A percentile compares a stretch with the other conserved stretches of the same genome.
phyloP scores from a whole-genome alignment of 1,284 basidiomycete species.

The Ustilago cynodontis region DNA sequence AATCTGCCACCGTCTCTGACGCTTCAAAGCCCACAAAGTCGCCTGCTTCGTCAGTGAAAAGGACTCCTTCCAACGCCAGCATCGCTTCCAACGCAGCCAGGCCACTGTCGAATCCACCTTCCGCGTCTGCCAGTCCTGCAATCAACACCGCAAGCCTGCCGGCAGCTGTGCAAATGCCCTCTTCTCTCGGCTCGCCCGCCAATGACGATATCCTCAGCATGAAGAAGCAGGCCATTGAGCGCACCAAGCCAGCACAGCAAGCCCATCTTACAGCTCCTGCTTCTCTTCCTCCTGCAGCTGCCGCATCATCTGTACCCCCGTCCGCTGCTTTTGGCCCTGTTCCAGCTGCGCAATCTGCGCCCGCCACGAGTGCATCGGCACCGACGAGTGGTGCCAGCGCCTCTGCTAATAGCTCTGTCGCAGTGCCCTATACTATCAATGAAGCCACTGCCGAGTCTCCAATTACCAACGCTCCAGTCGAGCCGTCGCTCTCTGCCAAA shows the following conservation, averaged over 20 bases:
- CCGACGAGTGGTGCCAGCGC: neutral
- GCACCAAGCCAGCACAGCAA: neutral
- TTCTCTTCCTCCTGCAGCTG: conserved; percentile 2
- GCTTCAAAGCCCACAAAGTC: conserved; percentile 1
- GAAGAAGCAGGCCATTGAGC: conserved; percentile 22
- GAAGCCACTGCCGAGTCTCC: neutral
- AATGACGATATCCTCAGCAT: conserved; percentile 22
- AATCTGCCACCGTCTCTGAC: conserved; percentile 6
- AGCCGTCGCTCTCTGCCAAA: neutral
- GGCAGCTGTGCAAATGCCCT: conserved; percentile 1
- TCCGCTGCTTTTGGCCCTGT: neutral
- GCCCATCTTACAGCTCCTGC: neutral
- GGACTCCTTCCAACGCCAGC: conserved; percentile 33
- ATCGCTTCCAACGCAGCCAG: conserved; percentile 22
- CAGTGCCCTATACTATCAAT: conserved; percentile 8
- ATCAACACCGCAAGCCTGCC: conserved; percentile 10
- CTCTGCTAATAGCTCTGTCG: neutral
- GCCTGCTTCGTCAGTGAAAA: conserved; percentile 22
- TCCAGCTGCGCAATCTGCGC: neutral
- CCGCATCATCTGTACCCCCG: neutral
- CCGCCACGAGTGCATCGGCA: neutral
- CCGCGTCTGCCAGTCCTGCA: conserved; percentile 14
- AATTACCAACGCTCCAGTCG: neutral
- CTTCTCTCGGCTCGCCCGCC: conserved; percentile 25
- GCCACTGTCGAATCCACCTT: conserved; percentile 16